Evolutionary conservation across 2,329 filamentous ascomycete species (phyloP), one percentile per base, ranked within the genome.

Genomic region (Apiospora sp.): DNA sequence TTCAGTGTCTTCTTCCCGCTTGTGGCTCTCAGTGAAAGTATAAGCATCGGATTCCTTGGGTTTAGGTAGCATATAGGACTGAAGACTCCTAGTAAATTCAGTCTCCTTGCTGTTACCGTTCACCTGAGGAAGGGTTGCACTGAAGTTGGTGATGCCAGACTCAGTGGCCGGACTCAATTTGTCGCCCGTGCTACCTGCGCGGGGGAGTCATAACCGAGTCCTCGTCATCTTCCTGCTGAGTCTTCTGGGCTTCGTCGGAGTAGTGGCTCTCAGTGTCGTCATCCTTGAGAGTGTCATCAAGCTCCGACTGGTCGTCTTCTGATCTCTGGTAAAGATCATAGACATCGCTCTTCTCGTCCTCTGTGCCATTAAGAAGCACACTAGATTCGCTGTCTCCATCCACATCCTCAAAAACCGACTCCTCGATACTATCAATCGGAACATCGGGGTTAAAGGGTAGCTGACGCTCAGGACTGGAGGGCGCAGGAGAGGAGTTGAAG

Each of bases 361-460:
- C 89, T 41, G 86, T 85, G 78, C 92, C 86, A 77, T 92, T 94
- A 78, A 95, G 91, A 68, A 92, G 87, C 71, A 92, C 87, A 73
- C 91, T 91, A 37, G 86, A 87, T 74, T 87, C 88, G 6, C 48
- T 41, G 4, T 54, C 48, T 58, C 58, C 83, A 16, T 86, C 81
- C 12, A 83, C 82, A 48, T 90, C 88, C 48, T 43, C 46, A 58
- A 90, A 80, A 51, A 90, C 85, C 1, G 88, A 89, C 75, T 91
- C 91, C 82, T 98, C 96, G 19, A 94, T 92, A 48, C 94, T 97
- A 27, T 94, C 95, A 76, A 98, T 94, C 0, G 96, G 94, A 54
- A 96, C 89, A 81, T 98, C 96, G 8, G 96, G 96, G 80, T 98
- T 95, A 73, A 94, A 87, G 44, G 90, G 84, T 68, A 90, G 85